These are phyloP conservation scores for Parathielavia appendiculata DNA, from an alignment of 495 filamentous ascomycete genomes.

Conservation along the genomic window DNA sequence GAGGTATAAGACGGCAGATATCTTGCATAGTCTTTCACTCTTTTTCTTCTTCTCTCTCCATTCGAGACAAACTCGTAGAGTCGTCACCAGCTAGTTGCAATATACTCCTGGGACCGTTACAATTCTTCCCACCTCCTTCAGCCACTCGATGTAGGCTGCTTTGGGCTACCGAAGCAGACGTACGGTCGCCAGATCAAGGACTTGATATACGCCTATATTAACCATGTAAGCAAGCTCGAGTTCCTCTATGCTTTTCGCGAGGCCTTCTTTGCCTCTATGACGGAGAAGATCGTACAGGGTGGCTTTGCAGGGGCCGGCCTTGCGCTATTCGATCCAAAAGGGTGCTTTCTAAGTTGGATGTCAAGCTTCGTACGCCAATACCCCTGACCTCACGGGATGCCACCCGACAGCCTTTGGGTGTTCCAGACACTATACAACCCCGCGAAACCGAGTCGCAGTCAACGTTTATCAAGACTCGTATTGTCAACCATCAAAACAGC, in stretches of 20 bases:
- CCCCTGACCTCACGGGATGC: neutral
- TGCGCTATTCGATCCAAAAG: constrained; percentile 4
- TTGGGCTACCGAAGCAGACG: neutral
- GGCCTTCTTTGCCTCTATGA: constrained; percentile 4
- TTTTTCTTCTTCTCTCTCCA: too few relatives aligned
- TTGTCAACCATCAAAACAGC: constrained; percentile 11
- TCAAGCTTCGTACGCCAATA: neutral
- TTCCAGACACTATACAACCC: constrained; percentile 3
- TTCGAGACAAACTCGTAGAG: too few relatives aligned
- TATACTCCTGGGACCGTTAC: too few relatives aligned
- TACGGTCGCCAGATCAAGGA: constrained; percentile 2
- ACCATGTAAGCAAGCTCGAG: neutral
- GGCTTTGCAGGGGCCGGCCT: neutral
- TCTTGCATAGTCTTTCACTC: too few relatives aligned
- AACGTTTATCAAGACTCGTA: constrained; percentile 11
- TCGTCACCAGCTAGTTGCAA: too few relatives aligned
- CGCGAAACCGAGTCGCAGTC: neutral
- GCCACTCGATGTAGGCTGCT: constrained; percentile 10
- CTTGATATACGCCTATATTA: constrained; percentile 2
- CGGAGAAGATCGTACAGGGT: neutral
- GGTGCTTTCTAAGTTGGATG: neutral
- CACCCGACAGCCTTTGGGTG: constrained; percentile 7
- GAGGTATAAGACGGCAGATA: too few relatives aligned
- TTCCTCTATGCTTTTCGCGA: neutral
- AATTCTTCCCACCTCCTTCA: neutral